Evolutionary conservation across 2,329 filamentous ascomycete genomes (phyloP).

Genomic region (Talaromyces albobiverticillius): DNA sequence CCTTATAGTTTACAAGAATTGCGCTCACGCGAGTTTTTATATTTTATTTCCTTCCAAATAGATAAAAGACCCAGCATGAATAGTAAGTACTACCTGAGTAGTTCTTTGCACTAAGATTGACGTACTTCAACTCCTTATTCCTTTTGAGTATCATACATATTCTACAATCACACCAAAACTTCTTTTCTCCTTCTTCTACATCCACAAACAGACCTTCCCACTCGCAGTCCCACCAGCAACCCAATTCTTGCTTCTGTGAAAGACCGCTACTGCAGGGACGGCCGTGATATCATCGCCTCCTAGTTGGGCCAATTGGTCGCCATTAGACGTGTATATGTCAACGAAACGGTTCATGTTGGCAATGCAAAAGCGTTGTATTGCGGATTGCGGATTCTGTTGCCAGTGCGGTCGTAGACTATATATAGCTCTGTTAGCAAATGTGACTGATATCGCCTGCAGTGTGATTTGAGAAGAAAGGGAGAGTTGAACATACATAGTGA

Average conservation of each 20-base stretch:
- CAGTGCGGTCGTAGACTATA: conserved; percentile 75
- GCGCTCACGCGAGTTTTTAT: not conserved
- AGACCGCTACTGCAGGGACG: conserved; percentile 86
- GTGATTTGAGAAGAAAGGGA: conserved; percentile 9
- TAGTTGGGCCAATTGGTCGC: conserved; percentile 84
- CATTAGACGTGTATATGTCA: conserved; percentile 78
- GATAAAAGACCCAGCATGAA: too few species aligned
- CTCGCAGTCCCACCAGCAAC: conserved; percentile 87
- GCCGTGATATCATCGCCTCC: conserved; percentile 89
- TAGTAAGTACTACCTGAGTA: too few species aligned
- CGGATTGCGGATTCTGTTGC: conserved; percentile 75
- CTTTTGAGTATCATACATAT: not conserved
- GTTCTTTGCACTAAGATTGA: too few species aligned
- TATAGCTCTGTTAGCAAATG: not conserved
- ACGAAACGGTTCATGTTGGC: conserved; percentile 98
- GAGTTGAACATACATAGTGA: conserved; percentile 64
- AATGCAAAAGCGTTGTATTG: conserved; percentile 83
- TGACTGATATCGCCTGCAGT: not conserved
- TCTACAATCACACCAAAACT: not conserved
- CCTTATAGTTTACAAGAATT: not conserved
- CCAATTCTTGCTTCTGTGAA: conserved; percentile 87
- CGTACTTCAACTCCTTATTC: too few species aligned
- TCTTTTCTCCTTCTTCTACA: conserved; percentile 46
- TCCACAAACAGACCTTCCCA: conserved; percentile 90
- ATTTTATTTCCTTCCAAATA: not conserved